Evolutionary conservation across 169 alveolate genomes (phyloP).

Genomic region (Amoebophrya sp.): DNA sequence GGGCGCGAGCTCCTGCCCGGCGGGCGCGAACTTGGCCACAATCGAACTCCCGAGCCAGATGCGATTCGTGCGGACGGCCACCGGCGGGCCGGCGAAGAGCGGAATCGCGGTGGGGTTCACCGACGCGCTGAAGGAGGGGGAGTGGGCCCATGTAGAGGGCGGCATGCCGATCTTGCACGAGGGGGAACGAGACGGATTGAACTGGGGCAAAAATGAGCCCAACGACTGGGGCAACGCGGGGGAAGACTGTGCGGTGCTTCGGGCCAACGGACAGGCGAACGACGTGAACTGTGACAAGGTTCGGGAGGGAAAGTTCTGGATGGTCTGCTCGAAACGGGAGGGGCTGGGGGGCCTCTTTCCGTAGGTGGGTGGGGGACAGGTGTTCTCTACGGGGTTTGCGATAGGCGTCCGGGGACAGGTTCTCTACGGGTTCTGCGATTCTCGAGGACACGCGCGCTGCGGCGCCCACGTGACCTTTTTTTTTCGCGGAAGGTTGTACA

Average conservation of each 20-base stretch:
- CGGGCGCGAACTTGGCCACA: not conserved
- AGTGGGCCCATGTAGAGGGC: not conserved
- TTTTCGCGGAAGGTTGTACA: too few species aligned
- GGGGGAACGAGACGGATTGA: not conserved
- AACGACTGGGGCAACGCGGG: not conserved
- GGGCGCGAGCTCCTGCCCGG: not conserved
- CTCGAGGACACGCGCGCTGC: too few species aligned
- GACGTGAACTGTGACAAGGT: not conserved
- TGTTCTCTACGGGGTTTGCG: too few species aligned
- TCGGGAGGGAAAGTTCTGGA: too few species aligned
- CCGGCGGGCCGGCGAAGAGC: not conserved
- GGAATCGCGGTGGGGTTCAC: not conserved
- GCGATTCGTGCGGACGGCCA: not conserved
- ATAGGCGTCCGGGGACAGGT: too few species aligned
- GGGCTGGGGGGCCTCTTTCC: too few species aligned
- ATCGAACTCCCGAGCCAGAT: not conserved
- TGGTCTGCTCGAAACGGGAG: too few species aligned
- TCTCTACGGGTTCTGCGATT: too few species aligned
- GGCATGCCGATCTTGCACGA: not conserved
- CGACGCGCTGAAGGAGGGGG: not conserved
- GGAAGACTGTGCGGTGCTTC: not conserved
- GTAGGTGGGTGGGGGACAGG: too few species aligned
- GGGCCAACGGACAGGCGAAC: not conserved
- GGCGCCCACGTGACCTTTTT: too few species aligned
- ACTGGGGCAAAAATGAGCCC: not conserved